Base-by-base conservation (phyloP, 1,284 basidiomycete genomes). In the Marasmius sp. region DNA sequence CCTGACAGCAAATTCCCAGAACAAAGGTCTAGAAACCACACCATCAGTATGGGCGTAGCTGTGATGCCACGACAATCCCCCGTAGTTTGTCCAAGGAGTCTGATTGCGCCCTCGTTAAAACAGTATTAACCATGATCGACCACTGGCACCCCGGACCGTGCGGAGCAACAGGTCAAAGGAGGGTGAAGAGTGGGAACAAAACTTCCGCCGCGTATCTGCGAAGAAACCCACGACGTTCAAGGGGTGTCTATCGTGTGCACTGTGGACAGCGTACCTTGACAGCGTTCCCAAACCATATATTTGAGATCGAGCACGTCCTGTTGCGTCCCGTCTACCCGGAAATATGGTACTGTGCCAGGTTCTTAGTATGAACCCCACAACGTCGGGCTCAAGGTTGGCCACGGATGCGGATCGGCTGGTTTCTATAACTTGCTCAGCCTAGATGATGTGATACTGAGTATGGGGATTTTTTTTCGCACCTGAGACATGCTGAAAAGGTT, bases 161-260 rank as follows among this genome's bases (percentile, higher is more conserved):
- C 27, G 27, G 27, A 27, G 34, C 39, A 38, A 58, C 11, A 16
- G 5, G 33, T 20, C 18, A 20, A 7, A 27, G 20, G 2, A 22
- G 9, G 20, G 3, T 16, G 34, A 20, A 39, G 7, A 18, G 18
- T 33, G 16, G 38, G 34, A 3, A n/a, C 20, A 41, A 27, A 33
- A 38, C 48, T 61, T 57, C 57, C 60, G 49, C 54, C 55, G 60
- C 38, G 16, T 48, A 61, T 51, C 47, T 53, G 61, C 49, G 61
- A 58, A 58, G 57, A 41, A 54, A 62, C 61, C 61, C 61, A 59
- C 61, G 58, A 62, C 58, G 16, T n/a, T 62, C 52, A 50, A 49
- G 57, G 52, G 54, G 20, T 18, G 20, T 18, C 16, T 12, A 12
- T 12, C 41, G 20, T n/a, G 20, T 14, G 20, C 45, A n/a, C 16